Evolutionary conservation across 192 early-diverging fungal genomes (phyloP), one percentile per base, ranked within the genome.

Genomic region (Spizellomyces punctatus): DNA sequence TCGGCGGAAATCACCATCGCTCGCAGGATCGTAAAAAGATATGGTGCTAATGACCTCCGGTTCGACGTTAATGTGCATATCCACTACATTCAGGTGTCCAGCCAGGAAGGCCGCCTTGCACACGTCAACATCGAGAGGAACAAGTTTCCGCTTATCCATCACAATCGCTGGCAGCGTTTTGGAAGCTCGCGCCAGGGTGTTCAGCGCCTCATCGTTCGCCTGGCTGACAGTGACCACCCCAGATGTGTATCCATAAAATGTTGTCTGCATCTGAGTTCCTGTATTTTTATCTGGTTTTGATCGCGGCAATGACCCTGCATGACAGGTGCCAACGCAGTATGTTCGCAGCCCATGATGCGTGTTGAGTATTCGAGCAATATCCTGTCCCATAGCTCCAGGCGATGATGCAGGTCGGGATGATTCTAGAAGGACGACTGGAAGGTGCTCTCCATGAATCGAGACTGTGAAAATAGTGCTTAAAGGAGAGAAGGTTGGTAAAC

Each of bases 341-440:
- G 88, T 64, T 63, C 86, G 77, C 36, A 95, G 73, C 0, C 87
- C 86, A 70, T 93, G 91, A 16, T 81, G 73, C 21, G 79, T 79
- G 47, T 83, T 56, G 57, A 93, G 78, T 6, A 83, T 79, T 22
- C 83, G 74, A 46, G 78, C 78, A 0, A 91, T 76, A 46, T 88
- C 78, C 48, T 86, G 82, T 8, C 87, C 85, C 42, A 92, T 69
- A 8, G 77, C 78, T 6, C 82, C 75, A 41, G 87, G 71, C 41
- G 82, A 83, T 46, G 79, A 79, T 46, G 72, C 79, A 21, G 79
- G 59, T 43, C 84, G 81, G 45, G 75, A 79, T 43, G 89, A 83
- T 78, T 95, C 93, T 36, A 83, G 81, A 0, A 89, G 79, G 44
- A 93, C 73, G 36, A 95, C 88, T 9, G 92, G 91, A 45, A 95